Conservation (phyloP, 306 rosid genomes). For the Inga oerstediana region DNA sequence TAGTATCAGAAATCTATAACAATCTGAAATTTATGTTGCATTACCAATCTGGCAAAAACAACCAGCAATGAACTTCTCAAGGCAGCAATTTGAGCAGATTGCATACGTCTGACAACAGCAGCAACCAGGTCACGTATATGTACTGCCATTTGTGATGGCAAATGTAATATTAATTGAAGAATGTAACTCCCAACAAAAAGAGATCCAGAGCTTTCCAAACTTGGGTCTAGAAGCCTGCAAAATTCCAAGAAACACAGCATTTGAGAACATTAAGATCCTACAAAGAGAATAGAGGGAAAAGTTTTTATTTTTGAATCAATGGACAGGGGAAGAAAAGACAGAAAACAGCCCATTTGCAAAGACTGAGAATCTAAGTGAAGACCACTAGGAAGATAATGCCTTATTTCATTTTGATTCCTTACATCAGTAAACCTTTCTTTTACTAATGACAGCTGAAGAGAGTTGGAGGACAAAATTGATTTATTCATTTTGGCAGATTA, state of each 20-base stretch:
- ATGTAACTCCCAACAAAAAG: conserved; percentile 90
- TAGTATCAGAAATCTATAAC: conserved; percentile 17
- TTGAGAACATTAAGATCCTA: conserved; percentile 27
- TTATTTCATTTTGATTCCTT: conserved; percentile 20
- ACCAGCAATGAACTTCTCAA: conserved; percentile 84
- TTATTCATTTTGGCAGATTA: too few species aligned
- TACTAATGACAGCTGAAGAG: background rate
- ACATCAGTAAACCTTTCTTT: conserved; percentile 7
- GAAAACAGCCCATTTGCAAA: background rate
- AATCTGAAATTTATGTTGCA: conserved; percentile 22
- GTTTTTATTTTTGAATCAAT: background rate
- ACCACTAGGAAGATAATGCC: background rate
- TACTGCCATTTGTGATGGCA: conserved; percentile 80
- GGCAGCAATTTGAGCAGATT: conserved; percentile 72
- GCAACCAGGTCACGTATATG: conserved; percentile 81
- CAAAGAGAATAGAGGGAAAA: background rate
- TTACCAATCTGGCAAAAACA: conserved; percentile 90
- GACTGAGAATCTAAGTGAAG: conserved; percentile 16
- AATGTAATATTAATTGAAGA: conserved; percentile 90
- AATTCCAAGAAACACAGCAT: conserved; percentile 38
- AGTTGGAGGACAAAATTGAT: too few species aligned
- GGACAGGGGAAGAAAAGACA: background rate
- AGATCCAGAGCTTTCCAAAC: conserved; percentile 91
- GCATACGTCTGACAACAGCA: conserved; percentile 90
- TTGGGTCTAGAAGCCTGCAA: conserved; percentile 84